Evolutionary conservation across 257 asterid species (phyloP).

Genomic region (Fraxinus excelsior): DNA sequence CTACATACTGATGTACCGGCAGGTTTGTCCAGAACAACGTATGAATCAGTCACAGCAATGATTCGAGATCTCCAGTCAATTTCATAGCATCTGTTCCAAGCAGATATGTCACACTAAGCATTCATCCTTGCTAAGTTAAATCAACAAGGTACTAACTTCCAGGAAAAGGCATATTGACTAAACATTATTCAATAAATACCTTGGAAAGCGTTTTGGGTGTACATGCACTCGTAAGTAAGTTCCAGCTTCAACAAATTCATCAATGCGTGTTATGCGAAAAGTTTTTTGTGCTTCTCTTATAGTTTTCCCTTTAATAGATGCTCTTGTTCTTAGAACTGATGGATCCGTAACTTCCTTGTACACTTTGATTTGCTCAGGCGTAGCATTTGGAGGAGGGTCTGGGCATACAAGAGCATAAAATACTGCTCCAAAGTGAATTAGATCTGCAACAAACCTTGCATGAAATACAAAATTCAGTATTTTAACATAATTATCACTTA

Average conservation of each 20-base stretch:
- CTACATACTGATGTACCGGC: constrained; percentile 95
- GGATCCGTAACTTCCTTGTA: constrained; percentile 78
- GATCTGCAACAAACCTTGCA: constrained; percentile 85
- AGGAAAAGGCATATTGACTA: background rate
- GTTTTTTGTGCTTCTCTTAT: constrained; percentile 88
- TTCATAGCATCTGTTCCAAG: constrained; percentile 75
- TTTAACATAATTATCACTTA: constrained; percentile 19
- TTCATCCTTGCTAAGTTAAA: background rate
- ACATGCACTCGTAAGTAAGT: constrained; percentile 92
- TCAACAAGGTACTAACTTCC: background rate
- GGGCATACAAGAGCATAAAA: constrained; percentile 95
- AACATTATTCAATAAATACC: constrained; percentile 42
- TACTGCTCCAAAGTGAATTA: constrained; percentile 94
- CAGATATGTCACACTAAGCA: constrained; percentile 15
- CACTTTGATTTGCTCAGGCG: constrained; percentile 64
- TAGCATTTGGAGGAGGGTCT: constrained; percentile 76
- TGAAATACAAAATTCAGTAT: constrained; percentile 26
- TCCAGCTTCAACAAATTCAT: constrained; percentile 86
- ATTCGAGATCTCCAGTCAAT: constrained; percentile 94
- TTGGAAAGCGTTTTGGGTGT: constrained; percentile 95
- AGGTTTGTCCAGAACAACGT: constrained; percentile 90
- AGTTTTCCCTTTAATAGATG: constrained; percentile 87
- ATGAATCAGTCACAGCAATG: constrained; percentile 68
- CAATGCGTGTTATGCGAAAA: constrained; percentile 55
- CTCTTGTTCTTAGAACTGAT: constrained; percentile 58